A percentile compares a stretch with the other conserved stretches of the same genome.
These are phyloP conservation scores for Aspergillus sp. DNA, from an alignment of 2,329 filamentous ascomycete species.

Conservation along the genomic window DNA sequence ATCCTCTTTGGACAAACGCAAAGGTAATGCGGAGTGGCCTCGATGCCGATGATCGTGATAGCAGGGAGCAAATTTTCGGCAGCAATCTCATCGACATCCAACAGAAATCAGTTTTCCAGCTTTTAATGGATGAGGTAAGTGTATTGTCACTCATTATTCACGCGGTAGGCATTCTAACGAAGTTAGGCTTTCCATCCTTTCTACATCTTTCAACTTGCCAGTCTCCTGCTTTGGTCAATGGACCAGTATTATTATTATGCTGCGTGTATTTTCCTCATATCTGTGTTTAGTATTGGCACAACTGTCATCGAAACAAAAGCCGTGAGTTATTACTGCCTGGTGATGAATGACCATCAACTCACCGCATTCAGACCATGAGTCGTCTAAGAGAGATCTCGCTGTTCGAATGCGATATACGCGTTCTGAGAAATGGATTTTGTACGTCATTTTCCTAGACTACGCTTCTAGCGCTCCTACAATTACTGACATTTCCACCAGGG, in stretches of 20 bases:
- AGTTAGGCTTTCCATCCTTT: constrained; percentile 86
- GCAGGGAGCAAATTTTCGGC: constrained; percentile 83
- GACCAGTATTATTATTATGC: constrained; percentile 99
- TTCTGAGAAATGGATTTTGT: constrained; percentile 94
- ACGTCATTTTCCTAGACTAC: constrained; percentile 28
- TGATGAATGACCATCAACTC: constrained; percentile 8
- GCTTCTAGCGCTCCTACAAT: neutral
- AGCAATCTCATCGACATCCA: constrained; percentile 89
- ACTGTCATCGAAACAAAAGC: constrained; percentile 88
- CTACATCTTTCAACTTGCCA: constrained; percentile 96
- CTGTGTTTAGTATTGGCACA: constrained; percentile 83
- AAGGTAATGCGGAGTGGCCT: constrained; percentile 73
- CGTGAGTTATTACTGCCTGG: constrained; percentile 46
- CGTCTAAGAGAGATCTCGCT: constrained; percentile 86
- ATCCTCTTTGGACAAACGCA: constrained; percentile 81
- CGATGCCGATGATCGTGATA: constrained; percentile 82
- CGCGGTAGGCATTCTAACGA: constrained; percentile 8
- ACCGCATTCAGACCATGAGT: constrained; percentile 69
- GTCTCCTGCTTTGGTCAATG: constrained; percentile 88
- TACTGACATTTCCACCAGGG: constrained; percentile 52
- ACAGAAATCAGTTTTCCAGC: constrained; percentile 77
- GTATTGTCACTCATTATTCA: neutral
- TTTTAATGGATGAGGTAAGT: constrained; percentile 81
- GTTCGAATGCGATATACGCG: constrained; percentile 93
- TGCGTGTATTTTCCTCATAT: constrained; percentile 90